Conservation (phyloP, 2,329 filamentous ascomycete genomes). For the Botrytis pseudocinerea region DNA sequence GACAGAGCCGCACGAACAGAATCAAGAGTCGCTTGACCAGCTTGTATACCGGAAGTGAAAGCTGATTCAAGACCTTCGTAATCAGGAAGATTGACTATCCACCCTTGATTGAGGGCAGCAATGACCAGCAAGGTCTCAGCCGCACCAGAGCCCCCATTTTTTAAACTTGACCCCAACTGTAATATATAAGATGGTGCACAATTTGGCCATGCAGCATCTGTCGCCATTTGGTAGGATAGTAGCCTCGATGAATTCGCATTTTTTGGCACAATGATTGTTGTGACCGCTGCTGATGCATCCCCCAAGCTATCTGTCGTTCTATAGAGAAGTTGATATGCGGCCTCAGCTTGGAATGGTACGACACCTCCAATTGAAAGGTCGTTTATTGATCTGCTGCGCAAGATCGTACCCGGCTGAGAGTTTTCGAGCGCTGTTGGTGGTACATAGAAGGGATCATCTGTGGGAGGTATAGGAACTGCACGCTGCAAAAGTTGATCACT, state of each 20-base stretch:
- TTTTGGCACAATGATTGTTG: conserved; percentile 44
- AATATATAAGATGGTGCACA: conserved; percentile 43
- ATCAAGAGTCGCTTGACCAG: conserved; percentile 31
- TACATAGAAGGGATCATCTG: conserved; percentile 43
- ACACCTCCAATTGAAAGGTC: conserved; percentile 37
- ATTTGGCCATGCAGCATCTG: conserved; percentile 45
- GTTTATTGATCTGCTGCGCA: conserved; percentile 33
- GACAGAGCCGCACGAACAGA: conserved; percentile 30
- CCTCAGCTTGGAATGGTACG: conserved; percentile 28
- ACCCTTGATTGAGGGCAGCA: conserved; percentile 25
- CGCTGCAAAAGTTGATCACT: background rate
- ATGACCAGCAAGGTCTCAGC: conserved; percentile 27
- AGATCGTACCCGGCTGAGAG: conserved; percentile 41
- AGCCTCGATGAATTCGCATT: conserved; percentile 29
- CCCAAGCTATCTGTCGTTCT: conserved; percentile 44
- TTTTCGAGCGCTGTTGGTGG: conserved; percentile 39
- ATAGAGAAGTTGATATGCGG: conserved; percentile 44
- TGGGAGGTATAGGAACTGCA: conserved; percentile 37
- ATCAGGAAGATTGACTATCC: conserved; percentile 31
- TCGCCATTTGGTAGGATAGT: conserved; percentile 47
- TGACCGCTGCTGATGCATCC: conserved; percentile 43
- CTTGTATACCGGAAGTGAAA: conserved; percentile 26
- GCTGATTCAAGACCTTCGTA: conserved; percentile 30
- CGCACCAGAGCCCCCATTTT: conserved; percentile 40
- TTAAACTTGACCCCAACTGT: background rate